Evolutionary conservation across 2,329 filamentous ascomycete species (phyloP), one percentile per base, ranked within the genome.

Genomic region (Aspergillus puulaauensis): DNA sequence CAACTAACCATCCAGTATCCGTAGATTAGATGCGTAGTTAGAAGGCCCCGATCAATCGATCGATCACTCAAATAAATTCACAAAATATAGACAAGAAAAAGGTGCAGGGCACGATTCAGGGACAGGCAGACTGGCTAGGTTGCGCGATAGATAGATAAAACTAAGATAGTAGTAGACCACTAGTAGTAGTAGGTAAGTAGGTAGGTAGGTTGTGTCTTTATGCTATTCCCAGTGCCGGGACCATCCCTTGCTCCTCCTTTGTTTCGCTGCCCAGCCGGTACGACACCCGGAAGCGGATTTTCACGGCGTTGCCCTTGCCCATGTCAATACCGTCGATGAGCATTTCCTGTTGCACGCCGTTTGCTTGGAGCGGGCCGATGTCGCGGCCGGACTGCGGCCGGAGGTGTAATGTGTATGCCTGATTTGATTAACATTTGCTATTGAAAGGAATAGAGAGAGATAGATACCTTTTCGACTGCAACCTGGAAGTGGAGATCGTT

Each of bases 401-500:
- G 24, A 98, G 84, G 68, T 90, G 84, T 21, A 97, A 82, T 60
- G 89, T 87, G 71, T 89, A 95, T 60, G 88, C 89, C 91, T 96
- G 17, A 40, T 14, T 53, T 24, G 15, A 12, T 40, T 46, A 17
- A 9, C 11, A n/a, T 2, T n/a, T 31, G 8, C 17, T 19, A 27
- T 14, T 15, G n/a, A 14, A 21, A 23, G 14, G 15, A 31, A 21
- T 4, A 40, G 7, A 46, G 21, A 15, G 11, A 6, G 39, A n/a
- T n/a, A 37, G 47, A 64, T 79, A 96, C 93, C 85, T 93, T 98
- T 59, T 93, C 95, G 31, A 97, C 93, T 3, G 95, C 95, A 40
- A 96, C 82, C 73, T 96, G 91, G 69, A 97, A 96, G 58, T 93
- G 92, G 31, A 99, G 79, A 62, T 96, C 90, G 3, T 84, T 83